Conservation (phyloP, 2,329 filamentous ascomycete species). For the Aspergillus sp. region DNA sequence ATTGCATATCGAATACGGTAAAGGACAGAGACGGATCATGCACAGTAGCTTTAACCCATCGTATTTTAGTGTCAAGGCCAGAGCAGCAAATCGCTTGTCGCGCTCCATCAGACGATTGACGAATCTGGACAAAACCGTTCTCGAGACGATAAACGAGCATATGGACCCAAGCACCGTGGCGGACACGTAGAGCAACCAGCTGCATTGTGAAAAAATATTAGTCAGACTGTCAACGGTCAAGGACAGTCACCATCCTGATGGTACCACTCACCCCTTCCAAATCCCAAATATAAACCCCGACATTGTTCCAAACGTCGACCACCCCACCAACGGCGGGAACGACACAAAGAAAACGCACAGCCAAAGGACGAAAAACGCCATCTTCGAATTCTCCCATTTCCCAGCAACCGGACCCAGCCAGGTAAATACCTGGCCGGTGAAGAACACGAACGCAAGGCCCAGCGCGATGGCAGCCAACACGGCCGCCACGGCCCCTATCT, state of each 20-base stretch:
- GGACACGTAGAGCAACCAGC: slow-evolving; percentile 74
- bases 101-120: slow-evolving; percentile 71
- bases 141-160: slow-evolving; percentile 68
- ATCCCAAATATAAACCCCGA: slow-evolving; percentile 65
- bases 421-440: slow-evolving; percentile 71
- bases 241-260: too few species aligned
- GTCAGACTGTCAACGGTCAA: too few species aligned
- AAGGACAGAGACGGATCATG: slow-evolving; percentile 84
- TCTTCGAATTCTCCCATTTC: slow-evolving; percentile 64
- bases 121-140: slow-evolving; percentile 68
- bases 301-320: slow-evolving; percentile 66
- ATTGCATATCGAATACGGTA: slow-evolving; percentile 90
- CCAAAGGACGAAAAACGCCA: slow-evolving; percentile 70
- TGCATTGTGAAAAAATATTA: slow-evolving; percentile 27
- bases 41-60: slow-evolving; percentile 83
- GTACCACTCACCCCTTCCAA: slow-evolving; percentile 56
- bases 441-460: slow-evolving; percentile 62
- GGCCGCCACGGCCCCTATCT: slow-evolving; percentile 48
- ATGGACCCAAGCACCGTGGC: slow-evolving; percentile 73
- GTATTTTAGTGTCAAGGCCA: slow-evolving; percentile 77
- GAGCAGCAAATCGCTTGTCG: slow-evolving; percentile 80
- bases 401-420: slow-evolving; percentile 64
- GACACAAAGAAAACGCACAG: slow-evolving; percentile 64
- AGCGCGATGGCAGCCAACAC: slow-evolving; percentile 47
- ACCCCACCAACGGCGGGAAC: slow-evolving; percentile 82